Evolutionary conservation across 75 land plant species (phyloP), one percentile per base, ranked within the genome.

Genomic region (Sequoia sempervirens): DNA sequence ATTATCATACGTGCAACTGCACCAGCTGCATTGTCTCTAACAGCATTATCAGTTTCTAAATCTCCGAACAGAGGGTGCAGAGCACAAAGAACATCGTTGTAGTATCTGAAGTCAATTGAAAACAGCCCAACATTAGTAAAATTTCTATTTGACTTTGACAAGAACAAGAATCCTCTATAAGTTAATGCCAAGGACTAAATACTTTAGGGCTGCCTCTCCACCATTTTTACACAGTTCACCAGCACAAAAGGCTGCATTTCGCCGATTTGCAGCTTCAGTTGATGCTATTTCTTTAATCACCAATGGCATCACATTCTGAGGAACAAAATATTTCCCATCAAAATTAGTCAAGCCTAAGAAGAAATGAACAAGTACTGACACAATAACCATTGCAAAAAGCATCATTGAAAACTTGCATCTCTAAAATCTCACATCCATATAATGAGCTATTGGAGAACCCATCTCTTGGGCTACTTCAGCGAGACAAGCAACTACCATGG

Each of bases 1-100:
- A 90, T 94, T 40, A 97, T 96, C 99, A 97, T 94, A 46, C 96
- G 92, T 83, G 98, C 98, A 82, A 97, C 95, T 56, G 99, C 99
- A 88, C 98, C 99, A 64, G 98, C 96, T 80, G 99, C 99, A 91
- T 97, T 97, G 83, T 97, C 99, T 82, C 90, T 87, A 12, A 96
- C 98, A 83, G 96, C 99, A 91, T 93, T 89, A 87, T 97, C 99
- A 34, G 87, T 80, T 80, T 97, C 99, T 53, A 88, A 86, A 81
- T 94, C 96, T 78, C 98, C 94, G 92, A 97, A 97, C 43, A 97
- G 83, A 75, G 98, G 98, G 82, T 91, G 91, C 80, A 97, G 86
- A 64, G 89, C 92, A 38, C 94, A 88, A 72, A 97, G 88, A 64
- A 94, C 83, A 75, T 90, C 93, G 52, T 84, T 87, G 81, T 96